phyloP scores from a whole-genome alignment of 108 stramenopile species.

The Cyclotella sp. region DNA sequence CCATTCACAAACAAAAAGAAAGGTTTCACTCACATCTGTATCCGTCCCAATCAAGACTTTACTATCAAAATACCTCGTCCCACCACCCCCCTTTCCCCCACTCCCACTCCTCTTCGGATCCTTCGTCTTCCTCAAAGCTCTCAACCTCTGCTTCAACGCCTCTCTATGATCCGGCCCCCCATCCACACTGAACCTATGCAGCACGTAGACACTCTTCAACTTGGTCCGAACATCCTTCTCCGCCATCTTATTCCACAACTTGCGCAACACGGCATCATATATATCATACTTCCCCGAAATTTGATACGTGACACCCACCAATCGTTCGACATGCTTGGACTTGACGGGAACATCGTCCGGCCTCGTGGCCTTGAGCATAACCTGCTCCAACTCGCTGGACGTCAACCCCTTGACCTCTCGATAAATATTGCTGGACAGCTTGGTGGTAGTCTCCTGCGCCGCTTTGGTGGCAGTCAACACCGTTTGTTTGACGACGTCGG shows the following conservation, averaged over 20 bases:
- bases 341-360: constrained; percentile 90
- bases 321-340: constrained; percentile 89
- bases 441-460: constrained; percentile 70
- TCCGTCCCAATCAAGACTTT: constrained; percentile 82
- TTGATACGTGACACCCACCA: constrained; percentile 92
- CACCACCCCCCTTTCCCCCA: constrained; percentile 24
- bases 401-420: constrained; percentile 90
- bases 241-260: constrained; percentile 93
- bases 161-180: constrained; percentile 87
- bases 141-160: constrained; percentile 85
- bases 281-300: constrained; percentile 89
- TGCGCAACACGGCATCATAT: constrained; percentile 89
- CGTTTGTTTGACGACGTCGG: constrained; percentile 62
- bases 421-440: constrained; percentile 73
- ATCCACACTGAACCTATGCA: constrained; percentile 88
- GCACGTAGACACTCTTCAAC: constrained; percentile 87
- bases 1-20: constrained; percentile 8
- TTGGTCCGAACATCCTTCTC: constrained; percentile 86
- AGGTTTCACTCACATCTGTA: constrained; percentile 50
- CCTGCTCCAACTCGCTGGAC: constrained; percentile 88
- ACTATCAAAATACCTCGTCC: constrained; percentile 79
- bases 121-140: constrained; percentile 84
- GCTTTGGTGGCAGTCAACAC: constrained; percentile 60
- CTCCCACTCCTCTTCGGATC: constrained; percentile 86
- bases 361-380: constrained; percentile 90